Evolutionary conservation across 768 basidiomycete genomes (phyloP), one percentile per base, ranked within the genome.

Genomic region (Chalciporus chontae): DNA sequence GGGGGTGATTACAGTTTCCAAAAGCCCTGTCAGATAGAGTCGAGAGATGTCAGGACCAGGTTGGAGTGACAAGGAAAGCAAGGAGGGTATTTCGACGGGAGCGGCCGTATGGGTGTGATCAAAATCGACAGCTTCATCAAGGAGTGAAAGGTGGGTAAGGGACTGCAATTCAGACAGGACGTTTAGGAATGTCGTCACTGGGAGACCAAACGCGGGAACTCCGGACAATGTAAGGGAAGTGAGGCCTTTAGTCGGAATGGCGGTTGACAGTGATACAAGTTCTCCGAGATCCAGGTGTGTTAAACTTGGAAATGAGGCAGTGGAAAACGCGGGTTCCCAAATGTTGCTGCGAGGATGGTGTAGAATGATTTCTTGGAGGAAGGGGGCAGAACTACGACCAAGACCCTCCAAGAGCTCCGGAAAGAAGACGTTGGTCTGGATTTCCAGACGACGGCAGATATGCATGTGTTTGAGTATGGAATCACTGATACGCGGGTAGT

Each of bases 41-140:
- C 64, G 65, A 8, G 67, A 68, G 19, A 67, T 54, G 29, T 64
- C 62, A 14, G 54, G 52, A 8, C 62, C 62, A 40, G 67, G 66
- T 38, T 50, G 62, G 15, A 66, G 53, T 8, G 40, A 32, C 48
- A 64, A 34, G 31, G 34, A 62, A 5, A 55, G 55, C 21, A 66
- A 45, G 17, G 57, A 57, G 10, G 51, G 52, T 17, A 66, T 32
- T 47, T 62, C 48, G 18, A 62, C 53, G 18, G 32, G 26, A 6
- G 50, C 45, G 29, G 40, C 34, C 40, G 40, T 18, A 23, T 26
- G 42, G 17, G 50, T 51, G 40, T 15, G 57, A 41, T 55, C 59
- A 53, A 67, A 66, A 48, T 69, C 52, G 17, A 67, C 62, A 14
- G 42, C 64, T 31, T 66, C 64, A 11, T 64, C 59, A 11, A 65